Conservation (phyloP, 192 early-diverging fungal genomes). For the Cetraspora pellucida region DNA sequence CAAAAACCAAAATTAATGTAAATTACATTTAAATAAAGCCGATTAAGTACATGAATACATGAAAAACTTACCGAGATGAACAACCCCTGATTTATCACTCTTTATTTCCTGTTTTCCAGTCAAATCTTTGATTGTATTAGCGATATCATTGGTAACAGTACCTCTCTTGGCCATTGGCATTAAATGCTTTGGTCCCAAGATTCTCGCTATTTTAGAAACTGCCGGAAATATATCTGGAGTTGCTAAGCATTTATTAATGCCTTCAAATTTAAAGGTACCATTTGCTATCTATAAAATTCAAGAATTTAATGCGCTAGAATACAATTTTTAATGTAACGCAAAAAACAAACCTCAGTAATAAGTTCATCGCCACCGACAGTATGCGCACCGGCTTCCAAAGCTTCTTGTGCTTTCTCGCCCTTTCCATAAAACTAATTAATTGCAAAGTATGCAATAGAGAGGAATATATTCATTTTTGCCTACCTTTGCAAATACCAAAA, state of each 20-base stretch:
- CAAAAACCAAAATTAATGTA: background rate
- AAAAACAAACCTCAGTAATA: constrained; percentile 61
- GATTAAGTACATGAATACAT: background rate
- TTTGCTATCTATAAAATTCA: background rate
- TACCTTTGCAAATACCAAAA: constrained; percentile 84
- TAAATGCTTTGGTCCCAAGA: constrained; percentile 93
- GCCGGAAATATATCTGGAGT: constrained; percentile 89
- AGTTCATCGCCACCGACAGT: constrained; percentile 88
- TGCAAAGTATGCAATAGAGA: background rate
- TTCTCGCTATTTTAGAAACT: constrained; percentile 84
- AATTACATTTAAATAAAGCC: background rate
- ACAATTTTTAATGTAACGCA: background rate
- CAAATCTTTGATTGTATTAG: constrained; percentile 61
- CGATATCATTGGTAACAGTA: constrained; percentile 81
- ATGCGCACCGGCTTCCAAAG: constrained; percentile 75
- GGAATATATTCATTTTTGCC: background rate
- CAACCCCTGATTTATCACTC: constrained; percentile 69
- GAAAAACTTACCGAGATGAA: constrained; percentile 58
- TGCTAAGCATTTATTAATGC: constrained; percentile 84
- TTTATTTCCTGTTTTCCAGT: constrained; percentile 76
- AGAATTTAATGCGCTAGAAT: too few species aligned
- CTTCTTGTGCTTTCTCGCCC: constrained; percentile 81
- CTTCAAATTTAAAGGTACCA: constrained; percentile 5
- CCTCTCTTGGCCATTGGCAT: constrained; percentile 91
- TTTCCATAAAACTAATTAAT: background rate